Base-by-base conservation (phyloP, 1,139 yeast species). In the Nakaseomyces glabratus region DNA sequence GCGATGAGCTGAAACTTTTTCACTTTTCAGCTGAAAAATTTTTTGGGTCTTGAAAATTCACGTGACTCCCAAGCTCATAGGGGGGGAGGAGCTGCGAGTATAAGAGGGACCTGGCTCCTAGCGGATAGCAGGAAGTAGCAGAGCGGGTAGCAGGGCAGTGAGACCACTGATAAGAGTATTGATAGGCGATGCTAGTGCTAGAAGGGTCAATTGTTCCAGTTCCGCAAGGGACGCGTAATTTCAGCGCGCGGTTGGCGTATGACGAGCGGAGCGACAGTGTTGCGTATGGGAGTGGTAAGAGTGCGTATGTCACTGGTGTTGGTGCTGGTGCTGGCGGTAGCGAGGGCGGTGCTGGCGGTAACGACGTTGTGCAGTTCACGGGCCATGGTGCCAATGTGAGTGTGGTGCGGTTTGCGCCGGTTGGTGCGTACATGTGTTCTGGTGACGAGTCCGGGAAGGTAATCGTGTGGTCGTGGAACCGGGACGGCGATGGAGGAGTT, bases 371-470 rank as follows among this genome's bases (percentile, higher is more conserved):
- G 12, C 94, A 85, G 52, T 86, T 81, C 60, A 71, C 73, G 9
- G 78, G 73, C 35, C 98, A 90, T 59, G 69, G 70, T 28, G 65
- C 67, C 24, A 61, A 71, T 23, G 82, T 93, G 18, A 80, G 93
- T 0, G 94, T 80, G 4, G 96, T 93, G 8, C 71, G 74, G 28
- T 85, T 90, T 55, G 68, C 95, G 1, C 95, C 97, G 2, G 40
- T 49, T 8, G 97, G 98, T 1, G 80, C 69, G 58, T 88, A 84
- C 57, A 63, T 90, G 20, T 96, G 95, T 2, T 81, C 94, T 2
- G 98, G 95, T 29, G 99, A 90, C 53, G 85, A 77, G 47, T 62
- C 77, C 8, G 98, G 98, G 18, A 72, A 73, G 41, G 90, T 90
- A 32, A 81, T 82, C 47, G 73, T 90, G 30, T 88, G 97, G 96